A percentile compares a stretch with the other conserved stretches of the same genome.
Conservation (phyloP, 2,329 filamentous ascomycete genomes). For the Hysterium pulicare region DNA sequence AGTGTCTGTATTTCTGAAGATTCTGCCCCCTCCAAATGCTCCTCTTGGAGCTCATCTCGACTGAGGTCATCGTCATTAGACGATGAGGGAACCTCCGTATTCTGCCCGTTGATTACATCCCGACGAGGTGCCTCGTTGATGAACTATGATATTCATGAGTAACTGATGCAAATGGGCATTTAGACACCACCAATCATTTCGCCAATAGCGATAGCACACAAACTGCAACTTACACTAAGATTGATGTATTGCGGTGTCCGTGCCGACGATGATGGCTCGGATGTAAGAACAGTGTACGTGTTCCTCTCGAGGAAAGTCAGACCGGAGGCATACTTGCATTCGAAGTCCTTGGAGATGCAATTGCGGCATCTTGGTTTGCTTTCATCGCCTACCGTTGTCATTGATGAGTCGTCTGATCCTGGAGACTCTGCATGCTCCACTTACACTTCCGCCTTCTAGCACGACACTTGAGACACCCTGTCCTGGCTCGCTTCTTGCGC, state of each 20-base stretch:
- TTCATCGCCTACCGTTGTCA: constrained; percentile 47
- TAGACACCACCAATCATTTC: too few relatives aligned
- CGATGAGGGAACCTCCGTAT: too few relatives aligned
- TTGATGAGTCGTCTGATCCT: neutral
- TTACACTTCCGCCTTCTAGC: constrained; percentile 49
- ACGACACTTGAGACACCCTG: constrained; percentile 50
- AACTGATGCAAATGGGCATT: too few relatives aligned
- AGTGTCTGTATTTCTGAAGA: too few relatives aligned
- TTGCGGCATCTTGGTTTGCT: constrained; percentile 49
- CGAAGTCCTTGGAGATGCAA: constrained; percentile 46
- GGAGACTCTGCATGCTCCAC: constrained; percentile 12
- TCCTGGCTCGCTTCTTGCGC: constrained; percentile 27
- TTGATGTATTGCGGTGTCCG: constrained; percentile 1
- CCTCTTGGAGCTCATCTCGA: too few relatives aligned
- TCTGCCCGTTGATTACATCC: too few relatives aligned
- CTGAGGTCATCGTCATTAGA: too few relatives aligned
- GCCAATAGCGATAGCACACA: too few relatives aligned
- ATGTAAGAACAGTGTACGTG: constrained; percentile 39
- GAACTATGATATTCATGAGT: too few relatives aligned
- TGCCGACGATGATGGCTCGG: neutral
- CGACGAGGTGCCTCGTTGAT: too few relatives aligned
- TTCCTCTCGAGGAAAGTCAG: constrained; percentile 51
- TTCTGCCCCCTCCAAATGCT: too few relatives aligned
- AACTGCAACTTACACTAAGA: too few relatives aligned
- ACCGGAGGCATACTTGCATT: constrained; percentile 49